Base-by-base conservation (phyloP, 495 filamentous ascomycete species). In the Penicillium maclennaniae region DNA sequence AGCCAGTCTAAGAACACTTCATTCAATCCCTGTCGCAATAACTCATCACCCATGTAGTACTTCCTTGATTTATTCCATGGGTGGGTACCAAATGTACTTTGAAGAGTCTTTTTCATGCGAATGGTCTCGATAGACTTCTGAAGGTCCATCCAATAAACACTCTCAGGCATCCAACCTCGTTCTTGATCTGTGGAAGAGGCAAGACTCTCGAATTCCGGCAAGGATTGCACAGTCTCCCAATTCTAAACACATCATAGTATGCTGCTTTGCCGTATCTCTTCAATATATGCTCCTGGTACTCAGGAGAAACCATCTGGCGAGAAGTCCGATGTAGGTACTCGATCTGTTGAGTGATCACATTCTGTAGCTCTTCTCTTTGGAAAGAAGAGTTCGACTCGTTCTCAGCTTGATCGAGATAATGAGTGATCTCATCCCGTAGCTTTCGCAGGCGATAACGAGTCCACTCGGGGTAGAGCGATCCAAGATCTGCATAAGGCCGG, bases 391-490 rank as follows among this genome's bases (percentile, higher is more conserved):
- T 19, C 4, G 48, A 23, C 25, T 46, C 47, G 3, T 49, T 37
- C 21, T 41, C 45, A 16, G 26, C 23, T 28, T 39, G 39, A 4
- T 53, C 37, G 3, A 60, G 48, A 39, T 51, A 51, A 16, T 55
- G 15, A 17, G 31, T 51, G 21, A 60, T 55, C 10, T 60, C 57
- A 19, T 60, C 57, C 34, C 45, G 48, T 14, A 56, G 8, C 28
- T 56, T 60, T 36, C 49, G 53, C 14, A 67, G 44, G 7, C 69
- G 63, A 42, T 65, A 69, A 4, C 52, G 20, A 5, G 52, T 54
- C 69, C 69, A 72, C 52, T 72, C 61, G 0, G 52, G 46, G 42
- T 72, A 72, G 1, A 72, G 43, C 1, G 45, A 41, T 8, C 17
- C 36, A 1, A 61, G 49, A 45, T 69, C 47, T 2, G 67, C 55